A percentile compares a stretch with the other conserved stretches of the same genome.
These are phyloP conservation scores for Nicotiana tomentosiformis DNA, from an alignment of 257 asterid species.

Conservation along the genomic window DNA sequence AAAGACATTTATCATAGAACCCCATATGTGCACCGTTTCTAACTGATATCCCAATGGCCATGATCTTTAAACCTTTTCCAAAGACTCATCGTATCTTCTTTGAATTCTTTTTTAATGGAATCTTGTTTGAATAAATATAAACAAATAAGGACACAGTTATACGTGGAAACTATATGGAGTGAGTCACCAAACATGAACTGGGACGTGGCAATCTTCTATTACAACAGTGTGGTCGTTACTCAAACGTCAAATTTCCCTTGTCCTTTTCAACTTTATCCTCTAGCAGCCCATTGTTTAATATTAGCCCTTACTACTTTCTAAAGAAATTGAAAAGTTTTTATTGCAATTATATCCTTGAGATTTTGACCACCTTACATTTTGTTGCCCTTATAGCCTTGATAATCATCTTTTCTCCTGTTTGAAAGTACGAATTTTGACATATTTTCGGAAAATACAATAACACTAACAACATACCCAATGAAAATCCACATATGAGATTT, in stretches of 20 bases:
- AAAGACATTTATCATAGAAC: no score
- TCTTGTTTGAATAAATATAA: background rate
- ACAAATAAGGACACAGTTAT: background rate
- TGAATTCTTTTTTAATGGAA: background rate
- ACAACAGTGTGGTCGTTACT: slow-evolving; percentile 10
- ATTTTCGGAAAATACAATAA: no score
- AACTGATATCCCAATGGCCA: background rate
- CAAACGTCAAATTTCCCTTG: slow-evolving; percentile 26
- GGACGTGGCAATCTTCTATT: slow-evolving; percentile 36
- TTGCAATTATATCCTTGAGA: background rate
- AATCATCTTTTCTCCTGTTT: no score
- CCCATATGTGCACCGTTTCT: background rate
- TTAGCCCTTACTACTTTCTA: no score
- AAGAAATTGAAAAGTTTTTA: background rate
- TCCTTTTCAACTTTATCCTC: slow-evolving; percentile 14
- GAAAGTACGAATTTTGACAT: no score
- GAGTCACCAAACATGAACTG: slow-evolving; percentile 24
- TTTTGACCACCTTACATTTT: no score
- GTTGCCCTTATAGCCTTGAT: no score
- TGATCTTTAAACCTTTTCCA: background rate
- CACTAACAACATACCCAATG: no score
- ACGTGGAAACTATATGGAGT: slow-evolving; percentile 36
- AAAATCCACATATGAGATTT: no score
- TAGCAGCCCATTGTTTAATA: slow-evolving; percentile 17
- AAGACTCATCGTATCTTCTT: background rate